Evolutionary conservation across 352 stramenopile species (phyloP), one percentile per base, ranked within the genome.

Genomic region (Phytophthora megakarya): DNA sequence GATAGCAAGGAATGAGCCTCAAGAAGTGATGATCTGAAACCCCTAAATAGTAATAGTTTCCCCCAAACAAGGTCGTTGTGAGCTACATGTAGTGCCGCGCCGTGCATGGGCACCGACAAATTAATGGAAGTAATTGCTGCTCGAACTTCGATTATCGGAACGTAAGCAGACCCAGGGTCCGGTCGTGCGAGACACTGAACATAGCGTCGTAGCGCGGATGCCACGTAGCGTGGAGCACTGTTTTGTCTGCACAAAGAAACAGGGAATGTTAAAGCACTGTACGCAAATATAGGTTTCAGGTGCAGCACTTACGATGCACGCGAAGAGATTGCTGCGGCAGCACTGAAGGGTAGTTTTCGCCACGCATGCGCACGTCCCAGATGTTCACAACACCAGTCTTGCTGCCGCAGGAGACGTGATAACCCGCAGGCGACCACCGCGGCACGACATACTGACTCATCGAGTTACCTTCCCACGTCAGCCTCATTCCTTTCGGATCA

Each of bases 401-500:
- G 61, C 76, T 91, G 45, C 82, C 82, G 46, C 82, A 91, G 21
- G 80, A 88, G 25, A 91, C 80, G 63, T 89, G 82, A 56, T 86
- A 75, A 9, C 82, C 82, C 6, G 76, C 80, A 25, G 74, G 76
- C 18, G 85, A 93, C 87, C 87, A 96, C 12, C 87, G 80, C 42
- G 87, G 87, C 43, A 93, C 84, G 30, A 94, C 87, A 50, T 93
- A 93, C 70, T 93, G 84, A 65, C 85, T 96, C 76, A 89, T 93
- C 5, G 81, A 76, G 16, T 77, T 50, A 45, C 88, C 80, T 33
- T 80, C 70, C 78, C 74, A 88, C 23, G 78, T 75, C 10, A 95
- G 69, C n/a, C 77, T 86, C 79, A 93, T 91, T 12, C 70, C 74
- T 3, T 69, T 56, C 7, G 58, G 30, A 3, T 80, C 72, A 23